A percentile compares a stretch with the other conserved stretches of the same genome.
Conservation (phyloP, 2,329 filamentous ascomycete species). For the Nakataea oryzae region DNA sequence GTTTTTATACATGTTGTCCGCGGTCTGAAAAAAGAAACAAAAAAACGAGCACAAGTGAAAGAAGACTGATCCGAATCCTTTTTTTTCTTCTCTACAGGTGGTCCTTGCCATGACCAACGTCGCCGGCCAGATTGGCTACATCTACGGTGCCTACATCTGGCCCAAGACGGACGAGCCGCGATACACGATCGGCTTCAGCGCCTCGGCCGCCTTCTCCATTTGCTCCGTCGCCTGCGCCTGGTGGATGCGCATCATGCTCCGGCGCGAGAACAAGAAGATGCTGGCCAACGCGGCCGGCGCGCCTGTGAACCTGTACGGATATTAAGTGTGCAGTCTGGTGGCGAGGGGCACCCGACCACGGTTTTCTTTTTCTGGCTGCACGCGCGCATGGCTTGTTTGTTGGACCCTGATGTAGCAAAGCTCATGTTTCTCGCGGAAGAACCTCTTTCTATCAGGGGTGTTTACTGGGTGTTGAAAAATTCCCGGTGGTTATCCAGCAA, state of each 20-base stretch:
- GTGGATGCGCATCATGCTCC: conserved; percentile 10
- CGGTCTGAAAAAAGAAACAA: too few species aligned
- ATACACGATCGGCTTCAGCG: conserved; percentile 1
- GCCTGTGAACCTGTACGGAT: background rate
- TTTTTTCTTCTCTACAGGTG: background rate
- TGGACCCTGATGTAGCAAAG: too few species aligned
- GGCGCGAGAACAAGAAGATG: conserved; percentile 13
- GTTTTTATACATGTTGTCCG: too few species aligned
- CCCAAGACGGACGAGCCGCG: background rate
- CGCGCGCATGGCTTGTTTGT: too few species aligned
- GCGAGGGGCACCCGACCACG: too few species aligned
- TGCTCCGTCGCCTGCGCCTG: conserved; percentile 8
- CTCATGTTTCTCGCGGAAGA: too few species aligned
- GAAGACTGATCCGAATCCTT: too few species aligned
- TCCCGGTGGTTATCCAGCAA: too few species aligned
- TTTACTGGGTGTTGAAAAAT: too few species aligned
- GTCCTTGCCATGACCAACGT: conserved; percentile 38
- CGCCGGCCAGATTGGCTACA: background rate
- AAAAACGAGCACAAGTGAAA: conserved; percentile 25
- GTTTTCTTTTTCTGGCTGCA: too few species aligned
- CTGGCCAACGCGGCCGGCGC: background rate
- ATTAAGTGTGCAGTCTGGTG: background rate
- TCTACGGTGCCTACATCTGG: conserved; percentile 3
- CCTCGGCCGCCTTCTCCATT: background rate
- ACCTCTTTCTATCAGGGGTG: too few species aligned